These are phyloP conservation scores for Coniochaeta sp. DNA, from an alignment of 2,329 filamentous ascomycete genomes.

Conservation along the genomic window DNA sequence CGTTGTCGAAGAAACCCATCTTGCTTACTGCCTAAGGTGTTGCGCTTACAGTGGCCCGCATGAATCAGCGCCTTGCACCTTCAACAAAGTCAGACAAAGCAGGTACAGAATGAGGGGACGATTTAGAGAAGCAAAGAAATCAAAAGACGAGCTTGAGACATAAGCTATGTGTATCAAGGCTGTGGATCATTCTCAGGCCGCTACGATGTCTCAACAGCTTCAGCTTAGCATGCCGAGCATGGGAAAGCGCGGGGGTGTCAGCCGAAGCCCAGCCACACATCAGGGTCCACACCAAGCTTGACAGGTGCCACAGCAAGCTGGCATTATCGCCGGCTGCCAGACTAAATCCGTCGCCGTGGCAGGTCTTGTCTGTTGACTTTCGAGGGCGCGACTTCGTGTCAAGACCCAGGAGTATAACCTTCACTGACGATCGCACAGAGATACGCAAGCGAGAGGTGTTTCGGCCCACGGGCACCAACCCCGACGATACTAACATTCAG, in stretches of 20 bases:
- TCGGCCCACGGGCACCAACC: neutral
- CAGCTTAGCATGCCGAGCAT: too few relatives aligned
- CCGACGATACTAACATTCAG: neutral
- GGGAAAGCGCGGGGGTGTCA: neutral
- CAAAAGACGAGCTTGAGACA: neutral
- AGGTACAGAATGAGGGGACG: neutral
- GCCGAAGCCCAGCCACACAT: neutral
- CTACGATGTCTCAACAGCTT: neutral
- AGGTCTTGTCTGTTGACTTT: conserved; percentile 3
- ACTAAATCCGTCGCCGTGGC: neutral
- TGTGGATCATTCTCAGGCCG: neutral
- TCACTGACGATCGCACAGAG: neutral
- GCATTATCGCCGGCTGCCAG: neutral
- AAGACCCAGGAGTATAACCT: neutral
- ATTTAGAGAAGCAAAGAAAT: neutral
- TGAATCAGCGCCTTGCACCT: neutral
- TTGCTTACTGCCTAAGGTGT: neutral
- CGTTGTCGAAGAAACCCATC: conserved; percentile 35
- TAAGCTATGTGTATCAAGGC: neutral
- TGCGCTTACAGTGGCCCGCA: neutral
- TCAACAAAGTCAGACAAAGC: neutral
- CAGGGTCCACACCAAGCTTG: neutral
- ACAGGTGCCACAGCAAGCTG: neutral
- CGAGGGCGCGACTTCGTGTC: neutral
- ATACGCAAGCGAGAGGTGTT: neutral